phyloP scores from a whole-genome alignment of 768 basidiomycete genomes.

The Suillus paluster region DNA sequence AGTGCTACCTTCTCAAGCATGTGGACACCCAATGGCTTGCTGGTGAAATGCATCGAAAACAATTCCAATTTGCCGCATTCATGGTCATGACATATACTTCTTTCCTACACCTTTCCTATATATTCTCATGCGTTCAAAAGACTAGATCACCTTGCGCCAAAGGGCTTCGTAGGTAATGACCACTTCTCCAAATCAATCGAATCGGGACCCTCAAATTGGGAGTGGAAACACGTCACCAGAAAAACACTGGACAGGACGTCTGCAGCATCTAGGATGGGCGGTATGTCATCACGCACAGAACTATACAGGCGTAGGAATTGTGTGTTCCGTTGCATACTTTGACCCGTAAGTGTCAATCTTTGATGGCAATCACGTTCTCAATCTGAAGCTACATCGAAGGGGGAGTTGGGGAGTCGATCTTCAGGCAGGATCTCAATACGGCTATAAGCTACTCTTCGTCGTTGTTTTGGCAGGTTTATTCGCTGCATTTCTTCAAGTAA shows the following conservation, averaged over 20 bases:
- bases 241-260: slow-evolving; percentile 21
- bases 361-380: not conserved
- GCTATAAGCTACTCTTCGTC: slow-evolving; percentile 85
- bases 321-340: slow-evolving; percentile 88
- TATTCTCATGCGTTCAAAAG: not conserved
- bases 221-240: not conserved
- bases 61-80: not conserved
- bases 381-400: slow-evolving; percentile 41
- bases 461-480: slow-evolving; percentile 83
- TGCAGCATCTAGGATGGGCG: slow-evolving; percentile 29
- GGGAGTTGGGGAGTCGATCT: slow-evolving; percentile 95
- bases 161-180: too few relatives aligned
- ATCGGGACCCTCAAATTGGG: not conserved
- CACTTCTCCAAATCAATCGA: not conserved
- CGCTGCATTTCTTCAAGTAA: slow-evolving; percentile 81
- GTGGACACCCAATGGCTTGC: too few relatives aligned
- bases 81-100: not conserved
- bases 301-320: slow-evolving; percentile 80
- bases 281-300: slow-evolving; percentile 57
- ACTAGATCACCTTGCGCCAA: too few relatives aligned
- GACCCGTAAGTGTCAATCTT: slow-evolving; percentile 64
- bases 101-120: not conserved
- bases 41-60: too few relatives aligned
- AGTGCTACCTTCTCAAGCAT: too few relatives aligned
- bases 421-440: slow-evolving; percentile 82